Conservation (phyloP, 306 rosid species). For the Styphnolobium japonicum region DNA sequence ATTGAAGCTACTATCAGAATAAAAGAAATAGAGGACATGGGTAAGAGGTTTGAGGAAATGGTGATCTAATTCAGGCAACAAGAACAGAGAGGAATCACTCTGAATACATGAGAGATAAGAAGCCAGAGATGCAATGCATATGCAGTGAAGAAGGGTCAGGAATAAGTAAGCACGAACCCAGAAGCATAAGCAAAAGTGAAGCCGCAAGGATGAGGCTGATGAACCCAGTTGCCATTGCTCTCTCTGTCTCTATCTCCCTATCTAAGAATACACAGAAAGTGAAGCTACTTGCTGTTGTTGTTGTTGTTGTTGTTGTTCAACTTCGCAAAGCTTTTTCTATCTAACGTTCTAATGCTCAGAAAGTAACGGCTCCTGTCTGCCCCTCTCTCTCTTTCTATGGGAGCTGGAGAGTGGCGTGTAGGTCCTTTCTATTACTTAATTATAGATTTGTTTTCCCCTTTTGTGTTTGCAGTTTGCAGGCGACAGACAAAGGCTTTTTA, state of each 20-base stretch:
- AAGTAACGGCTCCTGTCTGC: constrained; percentile 52
- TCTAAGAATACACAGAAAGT: no score
- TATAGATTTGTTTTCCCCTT: no score
- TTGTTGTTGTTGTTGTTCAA: constrained; percentile 3
- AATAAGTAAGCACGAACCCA: constrained; percentile 56
- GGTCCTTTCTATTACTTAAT: no score
- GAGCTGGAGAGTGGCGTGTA: not conserved
- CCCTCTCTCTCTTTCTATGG: not conserved
- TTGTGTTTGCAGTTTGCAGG: not conserved
- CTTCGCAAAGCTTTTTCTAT: not conserved
- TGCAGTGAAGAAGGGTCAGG: not conserved
- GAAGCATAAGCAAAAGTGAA: constrained; percentile 51
- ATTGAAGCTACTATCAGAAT: not conserved
- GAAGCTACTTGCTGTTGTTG: not conserved
- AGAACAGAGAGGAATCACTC: not conserved
- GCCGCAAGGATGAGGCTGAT: constrained; percentile 39
- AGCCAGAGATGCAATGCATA: no score
- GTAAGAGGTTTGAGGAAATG: not conserved
- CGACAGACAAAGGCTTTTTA: not conserved
- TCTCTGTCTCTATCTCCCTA: no score
- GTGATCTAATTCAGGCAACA: not conserved
- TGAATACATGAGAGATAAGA: not conserved
- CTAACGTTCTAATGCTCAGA: constrained; percentile 26
- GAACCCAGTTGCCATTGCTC: constrained; percentile 48
- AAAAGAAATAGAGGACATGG: not conserved